Evolutionary conservation across 805 yeast species (phyloP).

Genomic region (Candida argentea): DNA sequence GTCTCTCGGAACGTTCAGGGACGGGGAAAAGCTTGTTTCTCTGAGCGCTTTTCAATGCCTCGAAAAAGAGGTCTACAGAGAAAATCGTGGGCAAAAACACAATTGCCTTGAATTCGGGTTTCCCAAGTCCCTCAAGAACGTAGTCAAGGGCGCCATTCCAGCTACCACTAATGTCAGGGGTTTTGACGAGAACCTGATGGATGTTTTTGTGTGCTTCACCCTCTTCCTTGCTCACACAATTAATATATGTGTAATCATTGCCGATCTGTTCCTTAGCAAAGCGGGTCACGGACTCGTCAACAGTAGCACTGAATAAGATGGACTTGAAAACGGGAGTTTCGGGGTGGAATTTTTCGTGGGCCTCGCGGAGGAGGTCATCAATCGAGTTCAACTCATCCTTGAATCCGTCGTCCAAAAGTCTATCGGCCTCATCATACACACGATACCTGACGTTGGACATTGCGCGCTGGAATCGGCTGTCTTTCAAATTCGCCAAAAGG

Average conservation of each 20-base stretch:
- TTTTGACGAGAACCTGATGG: conserved; percentile 51
- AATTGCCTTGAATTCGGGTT: conserved; percentile 57
- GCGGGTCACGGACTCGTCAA: conserved; percentile 53
- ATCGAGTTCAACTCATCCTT: conserved; percentile 53
- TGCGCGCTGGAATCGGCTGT: conserved; percentile 31
- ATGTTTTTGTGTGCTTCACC: conserved; percentile 72
- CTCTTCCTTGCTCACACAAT: conserved; percentile 65
- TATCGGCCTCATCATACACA: conserved; percentile 88
- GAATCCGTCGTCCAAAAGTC: conserved; percentile 75
- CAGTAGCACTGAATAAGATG: conserved; percentile 81
- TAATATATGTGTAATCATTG: conserved; percentile 44
- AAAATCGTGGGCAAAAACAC: conserved; percentile 74
- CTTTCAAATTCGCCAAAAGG: conserved; percentile 48
- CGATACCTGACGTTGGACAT: conserved; percentile 51
- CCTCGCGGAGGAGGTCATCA: conserved; percentile 34
- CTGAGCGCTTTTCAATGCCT: conserved; percentile 19
- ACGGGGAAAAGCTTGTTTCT: conserved; percentile 9
- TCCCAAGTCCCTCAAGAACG: conserved; percentile 30
- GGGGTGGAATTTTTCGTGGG: conserved; percentile 13
- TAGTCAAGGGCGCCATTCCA: conserved; percentile 48
- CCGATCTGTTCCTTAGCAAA: conserved; percentile 57
- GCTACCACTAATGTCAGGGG: conserved; percentile 47
- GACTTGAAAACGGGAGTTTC: conserved; percentile 40
- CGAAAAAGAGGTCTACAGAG: conserved; percentile 49
- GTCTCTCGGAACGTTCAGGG: conserved; percentile 9